These are phyloP conservation scores for Paratinospora sagittata DNA, from an alignment of 164 flowering plant species.

Conservation along the genomic window DNA sequence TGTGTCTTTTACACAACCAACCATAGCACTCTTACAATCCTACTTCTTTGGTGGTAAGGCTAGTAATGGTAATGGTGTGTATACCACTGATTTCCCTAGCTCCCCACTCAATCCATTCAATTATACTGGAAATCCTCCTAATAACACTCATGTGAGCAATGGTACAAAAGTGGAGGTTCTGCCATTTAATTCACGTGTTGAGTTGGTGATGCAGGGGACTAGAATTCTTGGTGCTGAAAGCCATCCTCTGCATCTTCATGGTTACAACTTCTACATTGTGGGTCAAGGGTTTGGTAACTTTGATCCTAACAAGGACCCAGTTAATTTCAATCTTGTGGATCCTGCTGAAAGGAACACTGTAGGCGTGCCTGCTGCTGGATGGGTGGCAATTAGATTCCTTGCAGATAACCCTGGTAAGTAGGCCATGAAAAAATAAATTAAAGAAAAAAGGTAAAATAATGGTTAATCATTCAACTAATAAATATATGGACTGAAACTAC, in stretches of 20 bases:
- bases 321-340: conserved; percentile 13
- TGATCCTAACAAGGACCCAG: conserved; percentile 11
- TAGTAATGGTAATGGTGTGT: background rate
- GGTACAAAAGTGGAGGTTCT: conserved; percentile 14
- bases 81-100: conserved; percentile 13
- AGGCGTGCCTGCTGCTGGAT: conserved; percentile 12
- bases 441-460: background rate
- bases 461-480: too few species aligned
- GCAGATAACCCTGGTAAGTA: conserved; percentile 12
- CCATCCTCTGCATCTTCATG: conserved; percentile 15
- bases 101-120: conserved; percentile 7
- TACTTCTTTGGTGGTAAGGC: conserved; percentile 6
- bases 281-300: conserved; percentile 14
- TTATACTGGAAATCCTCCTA: conserved; percentile 14
- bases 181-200: conserved; percentile 8
- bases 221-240: conserved; percentile 15
- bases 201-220: conserved; percentile 15
- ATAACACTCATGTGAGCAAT: conserved; percentile 8
- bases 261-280: conserved; percentile 13
- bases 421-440: background rate
- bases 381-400: conserved; percentile 9
- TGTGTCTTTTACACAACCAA: conserved; percentile 10
- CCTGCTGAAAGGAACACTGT: conserved; percentile 14
- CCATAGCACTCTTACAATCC: conserved; percentile 10
- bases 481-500: too few species aligned